Evolutionary conservation across 768 basidiomycete species (phyloP), one percentile per base, ranked within the genome.

Genomic region (Lanmaoa pseudosensibilis): DNA sequence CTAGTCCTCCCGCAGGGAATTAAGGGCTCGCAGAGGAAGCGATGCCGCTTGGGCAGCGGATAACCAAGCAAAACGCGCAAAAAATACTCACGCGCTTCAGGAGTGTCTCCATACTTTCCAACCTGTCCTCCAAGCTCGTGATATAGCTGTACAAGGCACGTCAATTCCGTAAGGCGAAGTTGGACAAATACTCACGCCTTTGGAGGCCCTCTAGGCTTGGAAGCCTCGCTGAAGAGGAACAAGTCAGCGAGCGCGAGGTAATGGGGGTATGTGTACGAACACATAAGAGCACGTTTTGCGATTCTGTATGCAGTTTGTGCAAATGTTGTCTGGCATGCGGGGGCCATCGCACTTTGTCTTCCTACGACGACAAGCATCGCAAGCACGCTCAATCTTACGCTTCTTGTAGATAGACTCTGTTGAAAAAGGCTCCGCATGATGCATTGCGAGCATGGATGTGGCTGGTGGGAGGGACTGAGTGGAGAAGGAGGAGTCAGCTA

Each of bases 261-360:
- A 37, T 33, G 34, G 34, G 33, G 11, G 54, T 50, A 37, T 4
- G 40, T 46, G 50, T 36, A 75, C 82, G 47, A 58, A 84, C 84
- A 85, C 58, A 63, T 87, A 87, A 30, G 84, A 84, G 56, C 86
- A 87, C 4, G 72, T 62, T 58, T 81, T 83, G 57, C 74, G 71
- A 54, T 75, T 68, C 57, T 80, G 78, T 9, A 73, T 48, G 66
- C 86, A 87, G 66, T 83, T 86, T 37, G 86, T 77, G 63, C 86
- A 87, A 21, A 77, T 56, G 52, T 80, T 78, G 54, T 79, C 74
- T 5, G 69, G 65, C 74, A 78, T 80, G 61, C 73, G 77, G 15
- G 83, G 77, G 9, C 84, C 84, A 65, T 86, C 83, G 62, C 85
- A 86, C 62, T 78, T 81, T 39, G 80, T 82, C 69, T 86, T 86